Evolutionary conservation across 805 yeast genomes (phyloP).

Genomic region (Saccharomycopsis sp.): DNA sequence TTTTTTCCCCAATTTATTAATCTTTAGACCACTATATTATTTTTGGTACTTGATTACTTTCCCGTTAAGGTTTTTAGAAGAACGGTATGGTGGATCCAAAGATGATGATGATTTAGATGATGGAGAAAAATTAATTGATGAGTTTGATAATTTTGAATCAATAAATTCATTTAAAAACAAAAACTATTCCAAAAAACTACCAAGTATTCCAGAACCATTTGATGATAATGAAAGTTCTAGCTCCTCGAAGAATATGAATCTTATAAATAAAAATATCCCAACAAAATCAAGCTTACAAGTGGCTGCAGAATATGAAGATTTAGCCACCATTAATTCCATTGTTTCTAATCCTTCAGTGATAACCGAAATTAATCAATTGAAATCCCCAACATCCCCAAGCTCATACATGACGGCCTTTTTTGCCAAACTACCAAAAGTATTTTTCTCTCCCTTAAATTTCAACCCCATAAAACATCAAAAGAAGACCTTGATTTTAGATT

Average conservation of each 20-base stretch:
- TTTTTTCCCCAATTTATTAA: slow-evolving; percentile 39
- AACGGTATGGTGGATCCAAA: slow-evolving; percentile 10
- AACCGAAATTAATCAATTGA: slow-evolving; percentile 8
- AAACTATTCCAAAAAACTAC: too few relatives aligned
- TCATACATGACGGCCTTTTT: slow-evolving; percentile 21
- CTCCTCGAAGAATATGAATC: background rate
- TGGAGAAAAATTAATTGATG: too few relatives aligned
- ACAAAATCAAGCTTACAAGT: background rate
- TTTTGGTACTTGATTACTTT: slow-evolving; percentile 42
- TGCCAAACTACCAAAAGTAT: slow-evolving; percentile 30
- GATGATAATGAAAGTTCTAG: background rate
- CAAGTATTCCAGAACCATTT: too few relatives aligned
- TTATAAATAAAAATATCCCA: background rate
- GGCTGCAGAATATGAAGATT: slow-evolving; percentile 20
- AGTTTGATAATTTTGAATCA: too few relatives aligned
- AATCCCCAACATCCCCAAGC: slow-evolving; percentile 18
- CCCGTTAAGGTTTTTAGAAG: slow-evolving; percentile 40
- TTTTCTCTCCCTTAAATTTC: slow-evolving; percentile 31
- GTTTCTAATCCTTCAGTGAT: slow-evolving; percentile 7
- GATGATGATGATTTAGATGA: background rate
- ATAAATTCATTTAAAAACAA: too few relatives aligned
- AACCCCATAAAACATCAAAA: slow-evolving; percentile 31
- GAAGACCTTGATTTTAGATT: slow-evolving; percentile 74
- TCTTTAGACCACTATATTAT: slow-evolving; percentile 42
- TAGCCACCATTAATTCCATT: slow-evolving; percentile 15